Conservation (phyloP, 1,284 basidiomycete species). For the Ceratobasidium sp. region DNA sequence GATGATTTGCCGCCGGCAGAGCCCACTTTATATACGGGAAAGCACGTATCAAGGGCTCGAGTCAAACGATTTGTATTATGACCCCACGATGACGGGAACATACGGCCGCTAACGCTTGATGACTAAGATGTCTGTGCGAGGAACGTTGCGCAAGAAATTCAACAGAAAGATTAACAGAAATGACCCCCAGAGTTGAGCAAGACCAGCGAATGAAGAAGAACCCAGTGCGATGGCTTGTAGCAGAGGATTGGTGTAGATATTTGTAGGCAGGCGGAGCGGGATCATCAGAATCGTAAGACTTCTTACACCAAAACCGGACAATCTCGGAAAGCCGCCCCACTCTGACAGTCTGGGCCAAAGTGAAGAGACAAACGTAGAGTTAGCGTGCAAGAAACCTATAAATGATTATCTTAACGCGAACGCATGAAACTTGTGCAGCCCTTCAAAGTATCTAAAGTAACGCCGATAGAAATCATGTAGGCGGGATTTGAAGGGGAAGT, state of each 20-base stretch:
- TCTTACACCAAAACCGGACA: constrained; percentile 5
- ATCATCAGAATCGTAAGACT: constrained; percentile 3
- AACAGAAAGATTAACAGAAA: neutral
- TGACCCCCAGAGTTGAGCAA: neutral
- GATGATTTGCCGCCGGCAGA: constrained; percentile 16
- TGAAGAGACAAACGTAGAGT: neutral
- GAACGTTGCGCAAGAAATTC: neutral
- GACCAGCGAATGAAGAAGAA: neutral
- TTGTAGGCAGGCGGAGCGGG: too few species aligned
- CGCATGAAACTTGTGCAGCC: neutral
- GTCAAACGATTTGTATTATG: constrained; percentile 11
- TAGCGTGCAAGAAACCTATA: neutral
- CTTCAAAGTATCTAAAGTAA: neutral
- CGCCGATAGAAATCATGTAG: too few species aligned
- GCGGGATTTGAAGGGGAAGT: too few species aligned
- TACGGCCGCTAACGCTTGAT: constrained; percentile 18
- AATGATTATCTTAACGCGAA: neutral
- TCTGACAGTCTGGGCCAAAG: neutral
- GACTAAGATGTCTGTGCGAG: constrained; percentile 26
- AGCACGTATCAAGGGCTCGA: neutral
- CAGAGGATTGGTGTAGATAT: too few species aligned
- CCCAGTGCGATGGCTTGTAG: neutral
- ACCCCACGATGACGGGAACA: constrained; percentile 24
- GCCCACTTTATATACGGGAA: neutral
- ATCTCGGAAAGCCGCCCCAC: neutral